phyloP scores from a whole-genome alignment of 805 yeast genomes.

The Debaryomyces prosopidis region DNA sequence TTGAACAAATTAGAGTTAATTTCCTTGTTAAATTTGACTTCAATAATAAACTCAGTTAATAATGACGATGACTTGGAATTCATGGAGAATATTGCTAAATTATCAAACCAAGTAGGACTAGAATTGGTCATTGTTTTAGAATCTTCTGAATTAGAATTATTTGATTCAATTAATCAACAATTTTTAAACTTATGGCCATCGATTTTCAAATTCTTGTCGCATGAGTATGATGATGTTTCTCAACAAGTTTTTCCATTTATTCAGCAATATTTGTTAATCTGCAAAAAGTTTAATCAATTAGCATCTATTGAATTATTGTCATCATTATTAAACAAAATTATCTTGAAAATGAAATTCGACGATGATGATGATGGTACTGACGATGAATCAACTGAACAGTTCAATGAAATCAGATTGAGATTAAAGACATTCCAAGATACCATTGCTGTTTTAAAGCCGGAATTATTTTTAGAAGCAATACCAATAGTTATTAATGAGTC shows the following conservation, averaged over 20 bases:
- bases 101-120: constrained; percentile 69
- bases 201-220: constrained; percentile 66
- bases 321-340: constrained; percentile 64
- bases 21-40: constrained; percentile 65
- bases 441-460: constrained; percentile 57
- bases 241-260: constrained; percentile 80
- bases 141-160: constrained; percentile 35
- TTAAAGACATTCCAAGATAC: constrained; percentile 83
- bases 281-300: constrained; percentile 54
- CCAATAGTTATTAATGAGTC: constrained; percentile 59
- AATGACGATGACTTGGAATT: constrained; percentile 57
- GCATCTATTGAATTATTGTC: constrained; percentile 52
- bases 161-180: constrained; percentile 42
- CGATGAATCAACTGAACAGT: constrained; percentile 74
- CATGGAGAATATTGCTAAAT: constrained; percentile 71
- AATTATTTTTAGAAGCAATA: constrained; percentile 59
- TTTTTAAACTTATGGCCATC: constrained; percentile 70
- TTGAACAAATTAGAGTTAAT: constrained; percentile 68
- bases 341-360: constrained; percentile 79
- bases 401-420: constrained; percentile 73
- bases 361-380: constrained; percentile 67
- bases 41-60: constrained; percentile 39
- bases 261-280: constrained; percentile 66
- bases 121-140: constrained; percentile 73
- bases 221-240: constrained; percentile 88